Evolutionary conservation across 345 rosid genomes (phyloP), one percentile per base, ranked within the genome.

Genomic region (Isatis tinctoria): DNA sequence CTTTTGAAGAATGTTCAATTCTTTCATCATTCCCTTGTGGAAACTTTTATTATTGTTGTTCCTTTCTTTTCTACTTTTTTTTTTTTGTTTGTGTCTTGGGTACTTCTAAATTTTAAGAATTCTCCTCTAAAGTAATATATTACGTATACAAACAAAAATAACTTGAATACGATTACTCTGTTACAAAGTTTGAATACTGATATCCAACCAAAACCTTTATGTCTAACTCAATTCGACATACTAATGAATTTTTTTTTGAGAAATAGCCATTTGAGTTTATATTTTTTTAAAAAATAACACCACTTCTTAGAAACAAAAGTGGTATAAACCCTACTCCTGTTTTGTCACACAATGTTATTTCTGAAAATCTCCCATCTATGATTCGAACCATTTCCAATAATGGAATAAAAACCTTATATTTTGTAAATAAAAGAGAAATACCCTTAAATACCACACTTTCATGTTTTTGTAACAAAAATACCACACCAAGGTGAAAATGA

Each of bases 11-110:
- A 56, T 69, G 85, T 86, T 88, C 90, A 83, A 82, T 79, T 80
- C 81, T 85, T 79, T 79, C 87, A 88, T 88, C 89, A 88, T 86
- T 88, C 85, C 70, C 54, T 79, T 64, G 84, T 32, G 75, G 92
- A 84, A 80, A 81, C 85, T 83, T 78, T 71, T 71, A 24, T 72
- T 47, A 54, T 53, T 36, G 24, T 41, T 58, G 61, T 27, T 5
- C 37, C 28, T 56, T 48, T 65, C n/a, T 65, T 47, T 67, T 18
- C 67, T 8, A 41, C 58, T 24, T 67, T 68, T 39, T 67, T 68
- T 39, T 52, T 59, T 63, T 37, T 47, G 26, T 66, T 14, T 35
- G 6, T 36, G 41, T 67, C 73, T 67, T 12, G 20, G 52, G 37
- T 52, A 22, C 65, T 37, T 60, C 43, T 59, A 18, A 39, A 26